Evolutionary conservation across 176 grass and related monocot genomes (phyloP), one percentile per base, ranked within the genome.

Genomic region (Puya raimondii): DNA sequence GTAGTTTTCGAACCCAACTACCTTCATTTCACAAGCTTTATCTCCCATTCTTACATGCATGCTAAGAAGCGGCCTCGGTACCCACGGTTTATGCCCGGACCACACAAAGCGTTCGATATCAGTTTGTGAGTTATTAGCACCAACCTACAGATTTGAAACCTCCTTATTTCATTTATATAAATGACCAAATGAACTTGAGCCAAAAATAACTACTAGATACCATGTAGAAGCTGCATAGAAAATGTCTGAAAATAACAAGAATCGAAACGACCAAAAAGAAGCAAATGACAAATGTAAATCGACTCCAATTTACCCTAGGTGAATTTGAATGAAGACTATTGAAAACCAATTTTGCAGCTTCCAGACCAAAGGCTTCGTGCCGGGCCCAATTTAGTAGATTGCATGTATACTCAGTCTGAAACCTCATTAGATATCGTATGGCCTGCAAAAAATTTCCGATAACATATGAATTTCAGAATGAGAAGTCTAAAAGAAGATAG

Each of bases 41-140:
- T 86, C 82, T 70, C 91, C 91, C 82, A 86, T 91, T 66, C 88
- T 88, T 17, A 84, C 80, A 71, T 91, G 88, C 82, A 91, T 68
- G 75, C 88, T 91, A 50, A 91, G 59, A 52, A 88, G 71, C 67
- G 80, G 80, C 26, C 78, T 79, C 9, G 82, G 88, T 66, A 69
- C 73, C 81, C 84, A 88, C 63, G 85, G 82, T 63, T 76, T 77
- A 61, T 91, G 77, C 51, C 72, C 67, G 2, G 85, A 96, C 71
- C 91, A 91, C 21, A 91, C 88, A 63, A 88, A 29, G 12, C 49
- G 58, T 22, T 88, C 74, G 0, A 96, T 81, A 54, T 78, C 85
- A 47, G 75, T 73, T 80, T 78, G 47, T 2, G 27, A 48, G 65
- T 53, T 54, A 9, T 27, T 59, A 53, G 33, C 51, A 65, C 12